Percentiles rank a stretch among this genome's conserved stretches.
phyloP scores from a whole-genome alignment of 352 stramenopile species.

The Phytophthora quininea region DNA sequence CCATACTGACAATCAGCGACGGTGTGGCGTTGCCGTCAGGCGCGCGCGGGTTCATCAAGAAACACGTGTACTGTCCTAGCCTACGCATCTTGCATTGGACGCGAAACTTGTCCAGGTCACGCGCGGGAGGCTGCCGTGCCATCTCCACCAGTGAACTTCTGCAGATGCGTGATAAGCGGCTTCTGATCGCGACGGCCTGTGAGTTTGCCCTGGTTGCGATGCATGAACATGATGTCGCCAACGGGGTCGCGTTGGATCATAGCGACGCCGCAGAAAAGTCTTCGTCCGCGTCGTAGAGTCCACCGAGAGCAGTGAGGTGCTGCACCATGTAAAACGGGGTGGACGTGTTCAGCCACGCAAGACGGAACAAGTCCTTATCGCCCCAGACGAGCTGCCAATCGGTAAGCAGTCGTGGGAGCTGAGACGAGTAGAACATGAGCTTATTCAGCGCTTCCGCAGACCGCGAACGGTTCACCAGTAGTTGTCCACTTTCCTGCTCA shows the following conservation, averaged over 20 bases:
- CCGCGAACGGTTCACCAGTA: conserved; percentile 66
- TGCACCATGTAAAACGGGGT: conserved; percentile 75
- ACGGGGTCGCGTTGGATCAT: conserved; percentile 81
- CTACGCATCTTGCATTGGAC: conserved; percentile 66
- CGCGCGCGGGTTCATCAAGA: conserved; percentile 57
- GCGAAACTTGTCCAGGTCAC: conserved; percentile 75
- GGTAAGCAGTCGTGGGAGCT: conserved; percentile 60
- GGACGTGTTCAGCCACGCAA: conserved; percentile 80
- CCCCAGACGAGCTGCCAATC: conserved; percentile 71
- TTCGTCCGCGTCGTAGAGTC: conserved; percentile 51
- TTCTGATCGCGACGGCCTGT: conserved; percentile 66
- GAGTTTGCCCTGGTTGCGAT: conserved; percentile 83
- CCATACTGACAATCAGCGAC: conserved; percentile 60
- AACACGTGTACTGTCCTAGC: conserved; percentile 71
- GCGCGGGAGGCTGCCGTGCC: conserved; percentile 50
- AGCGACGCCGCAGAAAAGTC: conserved; percentile 80
- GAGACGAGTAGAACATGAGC: conserved; percentile 82
- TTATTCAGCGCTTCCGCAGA: conserved; percentile 53
- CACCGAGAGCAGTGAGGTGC: conserved; percentile 58
- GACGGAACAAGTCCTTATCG: conserved; percentile 78
- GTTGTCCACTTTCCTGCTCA: conserved; percentile 82
- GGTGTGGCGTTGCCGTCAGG: conserved; percentile 47
- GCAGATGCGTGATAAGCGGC: conserved; percentile 66
- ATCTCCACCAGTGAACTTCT: conserved; percentile 81
- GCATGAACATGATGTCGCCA: conserved; percentile 80